Base-by-base conservation (phyloP, 148 eudicot genomes). In the Persicaria maculosa region DNA sequence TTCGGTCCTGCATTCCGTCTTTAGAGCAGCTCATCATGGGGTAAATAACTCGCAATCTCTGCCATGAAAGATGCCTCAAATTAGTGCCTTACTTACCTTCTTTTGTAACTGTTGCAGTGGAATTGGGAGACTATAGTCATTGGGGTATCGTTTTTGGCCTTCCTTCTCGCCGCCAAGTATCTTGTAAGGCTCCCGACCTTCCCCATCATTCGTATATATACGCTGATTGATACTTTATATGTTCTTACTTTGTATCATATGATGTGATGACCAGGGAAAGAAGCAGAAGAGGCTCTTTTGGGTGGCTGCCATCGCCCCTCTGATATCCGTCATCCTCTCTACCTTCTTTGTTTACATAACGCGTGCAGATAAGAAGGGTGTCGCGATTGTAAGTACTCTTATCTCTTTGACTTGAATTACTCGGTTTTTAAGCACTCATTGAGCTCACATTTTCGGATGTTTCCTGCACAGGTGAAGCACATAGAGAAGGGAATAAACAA, bases 291-390 rank as follows among this genome's bases (percentile, higher is more conserved):
- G 86, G 78, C 68, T 81, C 5, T 93, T 93, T 58, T 93, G 98
- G 98, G 77, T 93, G 14, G 89, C 98, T 4, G 98, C 98, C 61
- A 86, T 91, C 36, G 97, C 93, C 76, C 98, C 98, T 2, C 75
- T 93, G 80, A 80, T 79, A 36, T 88, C 91, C 11, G 97, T 93
- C 52, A 80, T 93, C 68, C 67, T 93, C 46, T 79, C 98, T 1
- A 91, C 98, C 20, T 79, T 93, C 12, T 79, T 82, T 47, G 98
- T 93, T 36, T 89, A 25, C 75, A 68, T 88, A 40, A 86, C 95
- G 5, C 94, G 75, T 69, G 97, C 89, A 7, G 86, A 93, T 4
- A 85, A 89, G 68, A 47, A 89, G 3, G 98, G 97, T 5, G 97
- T 93, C 71, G 75, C 64, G 78, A 93, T 88, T 79, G 98, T 93